Base-by-base conservation (phyloP, 192 early-diverging fungal genomes). In the Podila minutissima region DNA sequence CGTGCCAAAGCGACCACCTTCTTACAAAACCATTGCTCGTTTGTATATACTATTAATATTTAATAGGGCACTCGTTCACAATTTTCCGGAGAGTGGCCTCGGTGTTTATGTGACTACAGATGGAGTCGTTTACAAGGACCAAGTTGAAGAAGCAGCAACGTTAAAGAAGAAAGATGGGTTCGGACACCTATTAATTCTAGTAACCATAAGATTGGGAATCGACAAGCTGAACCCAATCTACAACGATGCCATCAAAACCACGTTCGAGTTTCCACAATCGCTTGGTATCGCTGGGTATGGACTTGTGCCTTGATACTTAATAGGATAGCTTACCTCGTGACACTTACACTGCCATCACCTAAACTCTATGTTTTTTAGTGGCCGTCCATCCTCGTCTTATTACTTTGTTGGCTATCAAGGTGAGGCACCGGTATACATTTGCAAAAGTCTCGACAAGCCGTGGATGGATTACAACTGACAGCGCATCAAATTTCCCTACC, bases 391-490 rank as follows among this genome's bases (percentile, higher is more conserved):
- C 11, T 98, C 98, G 2, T 97, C 97, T 0, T 83, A 95, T 58
- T 99, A 95, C 82, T 98, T 99, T 87, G 89, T 95, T 33, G 97
- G 97, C 28, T 87, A 92, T 49, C 91, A 96, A 85, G 94, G 92
- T 29, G 86, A 91, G 74, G 91, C 93, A 32, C 71, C 97, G 15
- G 85, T 97, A 5, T 98, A 97, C 71, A 85, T 96, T 48, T 97
- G 98, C 71, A 96, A 46, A 46, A 12, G 13, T 17, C 41, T 17
- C 41, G 4, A 46, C 13, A 15, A 46, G 41, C 10, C 0, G 38
- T 41, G 11, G 38, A 41, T 41, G 38, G 38, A 41, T 41, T 46
- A 17, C 12, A 46, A 13, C 15, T 46, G 41, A 46, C 15, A 17
- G 41, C 3, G 3, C 1, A 46, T 46, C 15, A 46, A 41, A 1